Percentiles rank a stretch among this genome's conserved stretches.
Evolutionary conservation across 345 rosid genomes (phyloP).

Genomic region (Syzygium aqueum): DNA sequence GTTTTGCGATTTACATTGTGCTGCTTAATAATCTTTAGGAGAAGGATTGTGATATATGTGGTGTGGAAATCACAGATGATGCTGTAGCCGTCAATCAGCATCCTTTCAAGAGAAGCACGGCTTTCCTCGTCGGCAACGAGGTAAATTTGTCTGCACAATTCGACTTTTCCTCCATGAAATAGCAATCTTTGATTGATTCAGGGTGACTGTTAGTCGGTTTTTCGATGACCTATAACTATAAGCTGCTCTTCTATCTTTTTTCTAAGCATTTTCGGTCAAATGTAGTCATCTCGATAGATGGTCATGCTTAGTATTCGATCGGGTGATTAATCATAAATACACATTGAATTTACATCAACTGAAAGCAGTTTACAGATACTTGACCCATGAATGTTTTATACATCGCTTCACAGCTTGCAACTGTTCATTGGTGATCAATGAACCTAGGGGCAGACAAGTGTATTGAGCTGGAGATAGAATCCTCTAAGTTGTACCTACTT

Average conservation of each 20-base stretch:
- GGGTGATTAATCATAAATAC: not conserved
- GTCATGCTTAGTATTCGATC: not conserved
- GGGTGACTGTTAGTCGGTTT: not conserved
- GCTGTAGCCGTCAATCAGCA: conserved; percentile 66
- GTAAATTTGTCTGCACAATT: conserved; percentile 13
- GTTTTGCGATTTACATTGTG: not conserved
- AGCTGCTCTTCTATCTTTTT: not conserved
- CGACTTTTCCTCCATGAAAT: not conserved
- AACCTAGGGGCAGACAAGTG: not conserved
- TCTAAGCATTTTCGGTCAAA: not conserved
- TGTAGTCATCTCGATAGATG: not conserved
- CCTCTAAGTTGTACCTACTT: not conserved
- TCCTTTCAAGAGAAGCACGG: conserved; percentile 77
- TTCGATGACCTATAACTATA: not conserved
- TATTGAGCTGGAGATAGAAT: not conserved
- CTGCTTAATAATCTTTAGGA: conserved; percentile 16
- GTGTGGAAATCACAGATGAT: conserved; percentile 81
- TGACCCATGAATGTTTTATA: not conserved
- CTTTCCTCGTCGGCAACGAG: conserved; percentile 96
- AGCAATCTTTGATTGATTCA: not conserved
- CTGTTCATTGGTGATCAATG: not conserved
- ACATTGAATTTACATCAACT: not conserved
- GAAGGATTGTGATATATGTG: conserved; percentile 90
- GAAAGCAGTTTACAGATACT: not conserved
- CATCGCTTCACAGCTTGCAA: not conserved